Evolutionary conservation across 116 monocot genomes (phyloP), one percentile per base, ranked within the genome.

Genomic region (Zostera marina): DNA sequence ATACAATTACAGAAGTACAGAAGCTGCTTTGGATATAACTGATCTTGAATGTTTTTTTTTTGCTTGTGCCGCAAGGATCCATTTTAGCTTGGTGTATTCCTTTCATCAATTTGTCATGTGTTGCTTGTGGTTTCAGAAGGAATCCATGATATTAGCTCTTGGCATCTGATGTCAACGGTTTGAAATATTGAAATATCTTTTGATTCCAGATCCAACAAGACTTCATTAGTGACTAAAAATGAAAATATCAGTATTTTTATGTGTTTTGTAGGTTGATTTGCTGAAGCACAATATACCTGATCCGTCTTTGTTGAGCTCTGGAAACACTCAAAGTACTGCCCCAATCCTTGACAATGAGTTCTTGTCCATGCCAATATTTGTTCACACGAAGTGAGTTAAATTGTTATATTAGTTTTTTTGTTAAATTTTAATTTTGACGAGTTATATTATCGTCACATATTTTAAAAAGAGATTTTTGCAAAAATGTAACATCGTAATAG

Each of bases 221-320:
- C 11, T 8, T 12, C 15, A 14, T 17, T 41, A 58, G 14, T 58
- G 40, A 58, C 42, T 15, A 20, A 14, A 23, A 47, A 3, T 9
- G n/a, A n/a, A 57, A 39, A 17, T 52, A 26, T 17, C 51, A 49
- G 16, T 15, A 3, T 32, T 51, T 21, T 47, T 46, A 11, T 46
- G 26, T 15, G 26, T 21, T 58, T 42, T 51, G 46, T 53, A 88
- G 94, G 82, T 88, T 67, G 82, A 88, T 69, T 73, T 94, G 74
- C 63, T 94, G 74, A 94, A 94, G 72, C 94, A 94, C 66, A 69
- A 59, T 11, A 77, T 94, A 63, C 85, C 82, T 51, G 94, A 94
- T 63, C 88, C 94, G 62, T 94, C 94, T 58, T 42, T 64, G 22
- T 60, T 79, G 48, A 46, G 64, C 12, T 61, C 74, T 43, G 64